A percentile compares a stretch with the other conserved stretches of the same genome.
Conservation (phyloP, 2,329 filamentous ascomycete species). For the Aureobasidium musti region DNA sequence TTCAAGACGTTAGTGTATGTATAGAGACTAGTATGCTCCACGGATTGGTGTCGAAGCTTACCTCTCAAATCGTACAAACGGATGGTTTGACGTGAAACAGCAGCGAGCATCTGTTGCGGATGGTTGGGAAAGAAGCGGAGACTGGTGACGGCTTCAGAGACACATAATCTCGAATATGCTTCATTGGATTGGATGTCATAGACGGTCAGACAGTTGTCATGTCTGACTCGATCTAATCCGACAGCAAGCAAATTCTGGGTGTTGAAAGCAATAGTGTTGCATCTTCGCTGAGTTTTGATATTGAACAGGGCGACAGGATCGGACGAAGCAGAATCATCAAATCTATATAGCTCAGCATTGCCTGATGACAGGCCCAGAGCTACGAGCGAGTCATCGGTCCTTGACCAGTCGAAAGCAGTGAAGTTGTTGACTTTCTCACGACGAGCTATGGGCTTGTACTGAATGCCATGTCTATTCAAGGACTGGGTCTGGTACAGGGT, state of each 20-base stretch:
- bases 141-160: conserved; percentile 72
- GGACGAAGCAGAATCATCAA: conserved; percentile 51
- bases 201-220: conserved; percentile 78
- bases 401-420: conserved; percentile 67
- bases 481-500: conserved; percentile 56
- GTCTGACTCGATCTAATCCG: conserved; percentile 76
- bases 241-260: conserved; percentile 71
- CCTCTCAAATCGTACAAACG: conserved; percentile 77
- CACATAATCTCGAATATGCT: conserved; percentile 59
- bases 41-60: conserved; percentile 43
- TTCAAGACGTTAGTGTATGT: neutral
- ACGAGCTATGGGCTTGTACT: conserved; percentile 56
- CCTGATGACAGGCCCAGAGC: conserved; percentile 75
- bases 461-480: conserved; percentile 44
- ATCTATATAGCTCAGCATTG: conserved; percentile 70
- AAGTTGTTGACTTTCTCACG: conserved; percentile 58
- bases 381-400: conserved; percentile 64
- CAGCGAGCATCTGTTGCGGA: conserved; percentile 72
- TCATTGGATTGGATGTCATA: conserved; percentile 70
- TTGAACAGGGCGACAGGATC: conserved; percentile 62
- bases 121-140: conserved; percentile 79
- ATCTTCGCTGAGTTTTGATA: conserved; percentile 73
- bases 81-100: conserved; percentile 73
- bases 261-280: conserved; percentile 80
- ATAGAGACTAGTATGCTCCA: too few relatives aligned